Conservation (phyloP, 2,329 filamentous ascomycete genomes). For the Pezicula rhizophila region DNA sequence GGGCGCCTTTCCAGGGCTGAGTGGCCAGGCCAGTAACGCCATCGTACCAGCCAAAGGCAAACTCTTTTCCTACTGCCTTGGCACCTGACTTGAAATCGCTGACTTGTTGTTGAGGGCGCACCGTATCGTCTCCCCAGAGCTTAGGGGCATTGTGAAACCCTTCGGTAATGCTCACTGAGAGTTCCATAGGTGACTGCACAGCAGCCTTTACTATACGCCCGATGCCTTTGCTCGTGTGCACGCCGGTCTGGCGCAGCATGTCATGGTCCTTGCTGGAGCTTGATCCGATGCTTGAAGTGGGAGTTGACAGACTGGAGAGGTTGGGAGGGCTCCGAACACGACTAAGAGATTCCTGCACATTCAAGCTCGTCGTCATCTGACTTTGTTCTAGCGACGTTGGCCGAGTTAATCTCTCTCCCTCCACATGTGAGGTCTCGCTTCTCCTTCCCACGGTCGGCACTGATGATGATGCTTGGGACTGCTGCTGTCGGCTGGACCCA, state of each 20-base stretch:
- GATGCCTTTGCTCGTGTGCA: slow-evolving; percentile 60
- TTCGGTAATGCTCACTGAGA: slow-evolving; percentile 71
- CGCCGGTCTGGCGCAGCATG: slow-evolving; percentile 45
- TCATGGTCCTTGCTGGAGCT: slow-evolving; percentile 12
- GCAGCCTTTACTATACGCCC: slow-evolving; percentile 63
- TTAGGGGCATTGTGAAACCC: slow-evolving; percentile 83
- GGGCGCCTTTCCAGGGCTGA: slow-evolving; percentile 64
- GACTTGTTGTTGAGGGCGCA: slow-evolving; percentile 69
- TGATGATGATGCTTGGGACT: slow-evolving; percentile 9
- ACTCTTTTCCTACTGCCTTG: slow-evolving; percentile 67
- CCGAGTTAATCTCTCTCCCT: slow-evolving; percentile 7
- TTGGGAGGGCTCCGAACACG: slow-evolving; percentile 5
- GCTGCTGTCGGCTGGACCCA: slow-evolving; percentile 4
- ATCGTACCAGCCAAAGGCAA: slow-evolving; percentile 71
- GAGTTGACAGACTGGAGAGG: slow-evolving; percentile 6
- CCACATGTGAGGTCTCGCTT: slow-evolving; percentile 5
- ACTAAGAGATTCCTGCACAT: slow-evolving; percentile 9
- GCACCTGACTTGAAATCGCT: slow-evolving; percentile 69
- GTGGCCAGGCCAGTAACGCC: slow-evolving; percentile 73
- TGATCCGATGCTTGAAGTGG: slow-evolving; percentile 7
- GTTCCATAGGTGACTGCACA: slow-evolving; percentile 73
- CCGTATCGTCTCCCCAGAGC: slow-evolving; percentile 75
- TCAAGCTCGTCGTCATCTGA: slow-evolving; percentile 13
- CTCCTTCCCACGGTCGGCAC: slow-evolving; percentile 5
- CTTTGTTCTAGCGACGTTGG: slow-evolving; percentile 8